A percentile compares a stretch with the other conserved stretches of the same genome.
phyloP scores from a whole-genome alignment of 305 asterid genomes.

The Rubia peregrina region DNA sequence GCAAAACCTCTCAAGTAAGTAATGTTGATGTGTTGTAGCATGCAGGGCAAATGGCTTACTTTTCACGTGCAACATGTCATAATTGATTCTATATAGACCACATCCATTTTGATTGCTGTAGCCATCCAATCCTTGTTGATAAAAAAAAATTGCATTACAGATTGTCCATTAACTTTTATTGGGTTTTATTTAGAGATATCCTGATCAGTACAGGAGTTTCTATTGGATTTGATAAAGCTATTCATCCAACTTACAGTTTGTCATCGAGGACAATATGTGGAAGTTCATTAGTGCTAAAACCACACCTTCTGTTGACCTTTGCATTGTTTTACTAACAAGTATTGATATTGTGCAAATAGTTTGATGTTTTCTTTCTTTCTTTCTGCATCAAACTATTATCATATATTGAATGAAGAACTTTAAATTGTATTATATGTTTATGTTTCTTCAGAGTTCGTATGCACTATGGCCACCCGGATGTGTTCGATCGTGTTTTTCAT shows the following conservation, averaged over 20 bases:
- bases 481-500: constrained; percentile 90
- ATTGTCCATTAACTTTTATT: not conserved
- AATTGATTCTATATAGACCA: not conserved
- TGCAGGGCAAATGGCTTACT: not conserved
- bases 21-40: not conserved
- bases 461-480: constrained; percentile 99
- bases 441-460: constrained; percentile 74
- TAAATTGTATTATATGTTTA: not conserved
- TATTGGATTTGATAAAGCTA: not conserved
- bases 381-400: not conserved
- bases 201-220: not conserved
- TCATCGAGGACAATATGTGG: not conserved
- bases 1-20: constrained; percentile 95
- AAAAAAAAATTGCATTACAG: not conserved
- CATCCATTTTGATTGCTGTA: not conserved
- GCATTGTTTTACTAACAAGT: not conserved
- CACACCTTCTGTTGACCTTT: not conserved
- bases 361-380: not conserved
- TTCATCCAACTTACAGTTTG: not conserved
- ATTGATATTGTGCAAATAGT: not conserved
- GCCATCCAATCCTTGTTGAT: not conserved
- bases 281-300: not conserved
- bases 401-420: not conserved
- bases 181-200: not conserved
- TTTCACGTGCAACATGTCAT: not conserved